Conservation (phyloP, 2,329 filamentous ascomycete species). For the Calonectria montana region DNA sequence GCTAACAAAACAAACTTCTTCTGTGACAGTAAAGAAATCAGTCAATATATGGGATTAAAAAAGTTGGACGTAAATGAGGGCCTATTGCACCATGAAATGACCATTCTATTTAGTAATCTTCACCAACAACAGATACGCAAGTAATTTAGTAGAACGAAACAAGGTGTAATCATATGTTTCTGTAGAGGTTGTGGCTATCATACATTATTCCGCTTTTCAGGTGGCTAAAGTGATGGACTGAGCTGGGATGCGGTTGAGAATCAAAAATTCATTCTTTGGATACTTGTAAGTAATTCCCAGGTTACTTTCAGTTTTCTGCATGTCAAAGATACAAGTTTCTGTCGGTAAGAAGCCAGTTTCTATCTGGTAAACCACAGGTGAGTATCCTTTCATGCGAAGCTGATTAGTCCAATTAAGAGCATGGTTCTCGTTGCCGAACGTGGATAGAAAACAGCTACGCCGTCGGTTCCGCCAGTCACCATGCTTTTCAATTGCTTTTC, state of each 20-base stretch:
- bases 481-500: not conserved
- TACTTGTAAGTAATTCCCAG: not conserved
- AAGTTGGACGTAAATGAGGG: too few species aligned
- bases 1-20: too few species aligned
- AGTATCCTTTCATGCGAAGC: not conserved
- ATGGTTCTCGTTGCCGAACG: not conserved
- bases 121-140: too few species aligned
- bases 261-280: not conserved
- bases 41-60: too few species aligned
- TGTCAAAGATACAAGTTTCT: not conserved
- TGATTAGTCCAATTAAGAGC: not conserved
- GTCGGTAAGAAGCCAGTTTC: not conserved
- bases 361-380: not conserved
- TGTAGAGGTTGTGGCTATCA: too few species aligned
- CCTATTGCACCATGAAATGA: too few species aligned
- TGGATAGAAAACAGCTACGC: not conserved
- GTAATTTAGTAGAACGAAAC: too few species aligned
- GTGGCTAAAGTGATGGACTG: not conserved
- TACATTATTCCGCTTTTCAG: too few species aligned
- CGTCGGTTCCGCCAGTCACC: not conserved
- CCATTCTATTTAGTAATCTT: too few species aligned
- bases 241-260: not conserved
- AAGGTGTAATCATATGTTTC: too few species aligned
- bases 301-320: not conserved
- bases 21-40: too few species aligned